Evolutionary conservation across 2,329 filamentous ascomycete species (phyloP).

Genomic region (Chaetomium strumarium): DNA sequence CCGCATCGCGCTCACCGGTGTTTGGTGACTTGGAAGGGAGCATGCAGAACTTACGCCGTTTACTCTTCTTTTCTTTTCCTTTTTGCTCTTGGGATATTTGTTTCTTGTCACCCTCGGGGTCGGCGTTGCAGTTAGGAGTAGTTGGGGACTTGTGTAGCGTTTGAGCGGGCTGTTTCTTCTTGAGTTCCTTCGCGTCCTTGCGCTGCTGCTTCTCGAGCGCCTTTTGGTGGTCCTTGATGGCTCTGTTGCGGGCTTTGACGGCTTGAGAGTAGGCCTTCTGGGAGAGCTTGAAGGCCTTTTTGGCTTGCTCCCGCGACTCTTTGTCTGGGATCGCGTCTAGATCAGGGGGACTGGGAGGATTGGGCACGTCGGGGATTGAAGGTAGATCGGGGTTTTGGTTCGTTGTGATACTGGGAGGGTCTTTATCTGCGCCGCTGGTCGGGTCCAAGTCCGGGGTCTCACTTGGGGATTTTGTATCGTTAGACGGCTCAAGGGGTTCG

Average conservation of each 20-base stretch:
- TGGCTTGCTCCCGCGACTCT: conserved; percentile 59
- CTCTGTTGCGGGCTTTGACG: conserved; percentile 60
- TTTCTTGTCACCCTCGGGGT: conserved; percentile 12
- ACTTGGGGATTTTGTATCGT: background rate
- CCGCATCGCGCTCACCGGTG: conserved; percentile 53
- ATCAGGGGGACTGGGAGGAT: conserved; percentile 51
- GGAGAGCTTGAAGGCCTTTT: conserved; percentile 59
- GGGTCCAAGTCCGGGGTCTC: background rate
- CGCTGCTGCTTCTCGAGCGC: conserved; percentile 35
- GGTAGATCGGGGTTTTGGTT: conserved; percentile 29
- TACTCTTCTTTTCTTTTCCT: conserved; percentile 30
- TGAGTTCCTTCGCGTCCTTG: conserved; percentile 14
- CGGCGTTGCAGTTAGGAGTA: background rate
- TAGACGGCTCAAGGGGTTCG: background rate
- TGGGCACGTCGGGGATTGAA: conserved; percentile 45
- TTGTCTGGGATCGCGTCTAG: conserved; percentile 56
- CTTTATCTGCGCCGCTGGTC: background rate
- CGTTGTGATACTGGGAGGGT: conserved; percentile 1
- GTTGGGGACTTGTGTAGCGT: background rate
- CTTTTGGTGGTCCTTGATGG: conserved; percentile 50
- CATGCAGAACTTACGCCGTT: conserved; percentile 69
- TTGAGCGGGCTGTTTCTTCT: conserved; percentile 8
- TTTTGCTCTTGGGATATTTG: conserved; percentile 1
- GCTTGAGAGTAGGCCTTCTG: conserved; percentile 61
- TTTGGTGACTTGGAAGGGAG: conserved; percentile 55